Evolutionary conservation across 2,329 filamentous ascomycete species (phyloP).

Genomic region (Chaetomium strumarium): DNA sequence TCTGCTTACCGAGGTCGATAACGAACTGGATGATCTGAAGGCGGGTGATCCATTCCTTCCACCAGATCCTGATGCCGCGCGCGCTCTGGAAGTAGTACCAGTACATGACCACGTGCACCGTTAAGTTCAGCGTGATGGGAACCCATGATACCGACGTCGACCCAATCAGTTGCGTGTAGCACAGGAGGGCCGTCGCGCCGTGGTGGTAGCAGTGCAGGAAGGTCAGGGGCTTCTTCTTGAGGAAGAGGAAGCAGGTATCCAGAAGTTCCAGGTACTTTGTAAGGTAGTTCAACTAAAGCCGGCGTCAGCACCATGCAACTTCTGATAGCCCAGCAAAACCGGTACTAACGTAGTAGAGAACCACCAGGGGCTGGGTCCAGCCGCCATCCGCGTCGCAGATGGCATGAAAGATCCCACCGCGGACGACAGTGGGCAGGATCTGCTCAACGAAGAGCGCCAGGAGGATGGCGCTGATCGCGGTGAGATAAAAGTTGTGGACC

Average conservation of each 20-base stretch:
- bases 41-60: slow-evolving; percentile 99
- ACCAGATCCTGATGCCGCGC: slow-evolving; percentile 92
- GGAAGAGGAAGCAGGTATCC: slow-evolving; percentile 92
- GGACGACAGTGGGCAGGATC: slow-evolving; percentile 73
- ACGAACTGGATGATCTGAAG: slow-evolving; percentile 97
- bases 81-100: slow-evolving; percentile 99
- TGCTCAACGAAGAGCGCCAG: slow-evolving; percentile 87
- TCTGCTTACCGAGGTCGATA: slow-evolving; percentile 78
- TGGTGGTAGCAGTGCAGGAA: slow-evolving; percentile 99
- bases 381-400: slow-evolving; percentile 80
- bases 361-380: slow-evolving; percentile 89
- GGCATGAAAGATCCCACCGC: slow-evolving; percentile 78
- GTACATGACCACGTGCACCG: slow-evolving; percentile 98
- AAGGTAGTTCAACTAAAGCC: slow-evolving; percentile 22
- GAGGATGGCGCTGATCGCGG: slow-evolving; percentile 72
- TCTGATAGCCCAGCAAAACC: not conserved
- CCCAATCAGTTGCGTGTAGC: slow-evolving; percentile 95
- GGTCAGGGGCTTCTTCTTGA: slow-evolving; percentile 99
- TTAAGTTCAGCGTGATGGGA: slow-evolving; percentile 84
- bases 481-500: slow-evolving; percentile 94
- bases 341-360: slow-evolving; percentile 86
- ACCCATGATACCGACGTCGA: slow-evolving; percentile 94
- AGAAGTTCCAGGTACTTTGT: slow-evolving; percentile 96
- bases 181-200: slow-evolving; percentile 90
- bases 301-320: not conserved